Evolutionary conservation across 106 monocot genomes (phyloP), one percentile per base, ranked within the genome.

Genomic region (Dendrobium chrysotoxum): DNA sequence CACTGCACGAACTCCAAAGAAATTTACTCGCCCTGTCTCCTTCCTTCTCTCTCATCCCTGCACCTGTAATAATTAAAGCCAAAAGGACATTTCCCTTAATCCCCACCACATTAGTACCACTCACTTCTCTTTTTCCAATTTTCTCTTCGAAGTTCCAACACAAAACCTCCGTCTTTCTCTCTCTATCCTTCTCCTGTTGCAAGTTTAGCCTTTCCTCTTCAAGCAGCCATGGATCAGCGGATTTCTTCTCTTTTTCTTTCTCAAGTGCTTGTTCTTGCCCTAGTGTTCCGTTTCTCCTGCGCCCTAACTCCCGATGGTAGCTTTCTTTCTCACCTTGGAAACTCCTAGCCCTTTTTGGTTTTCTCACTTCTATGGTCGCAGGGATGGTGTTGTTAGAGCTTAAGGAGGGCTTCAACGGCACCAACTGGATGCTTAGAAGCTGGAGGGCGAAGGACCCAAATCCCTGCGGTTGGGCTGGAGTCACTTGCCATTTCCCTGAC

Each of bases 381-480:
- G 97, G 97, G 16, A 72, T 85, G 55, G 92, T 80, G 5, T 81
- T 98, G 72, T 86, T 98, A 74, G 97, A 98, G 81, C 83, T 98
- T 21, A 94, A 94, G 79, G 65, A 55, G n/a, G 91, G 82, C 7
- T 91, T 94, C 79, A 92, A 89, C 46, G 87, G 79, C 79, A 82
- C 87, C 21, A 88, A 81, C 54, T 75, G 42, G 67, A 58, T 72
- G 64, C 81, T 98, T n/a, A 79, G 77, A 30, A 87, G 85, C 85
- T 98, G 97, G 97, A 86, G 70, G 67, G 80, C 28, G 38, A 68
- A 53, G 28, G 92, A 92, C 70, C 82, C 85, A 16, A 86, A 88
- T 85, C 97, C 94, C 46, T 98, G 97, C 78, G 87, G 85, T 80
- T 98, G 97, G 97, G 64, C 83, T 21, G 97, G 92, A 79, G 75